Evolutionary conservation across 2,329 filamentous ascomycete species (phyloP).

Genomic region (Sodiomyces alkalinus): DNA sequence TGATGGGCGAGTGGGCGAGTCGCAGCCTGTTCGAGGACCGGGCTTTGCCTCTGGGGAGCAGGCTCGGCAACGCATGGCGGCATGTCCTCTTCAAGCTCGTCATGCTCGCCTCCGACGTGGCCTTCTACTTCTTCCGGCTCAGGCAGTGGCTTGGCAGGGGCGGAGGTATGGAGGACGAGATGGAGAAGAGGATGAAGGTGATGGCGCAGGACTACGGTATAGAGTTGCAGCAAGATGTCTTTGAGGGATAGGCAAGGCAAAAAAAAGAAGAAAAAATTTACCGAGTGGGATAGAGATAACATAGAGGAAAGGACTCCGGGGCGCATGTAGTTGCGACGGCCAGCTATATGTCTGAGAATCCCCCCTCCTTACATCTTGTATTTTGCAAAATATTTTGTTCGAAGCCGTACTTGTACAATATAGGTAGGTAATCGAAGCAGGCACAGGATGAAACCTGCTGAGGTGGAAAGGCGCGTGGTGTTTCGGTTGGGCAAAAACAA

Average conservation of each 20-base stretch:
- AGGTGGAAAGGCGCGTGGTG: no score
- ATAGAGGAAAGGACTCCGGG: no score
- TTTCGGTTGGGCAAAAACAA: no score
- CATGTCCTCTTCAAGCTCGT: slow-evolving; percentile 75
- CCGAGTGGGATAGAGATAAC: no score
- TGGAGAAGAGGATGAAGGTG: slow-evolving; percentile 72
- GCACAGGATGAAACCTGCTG: no score
- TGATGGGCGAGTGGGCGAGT: slow-evolving; percentile 82
- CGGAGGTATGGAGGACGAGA: slow-evolving; percentile 83
- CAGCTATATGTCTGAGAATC: no score
- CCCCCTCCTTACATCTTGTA: no score
- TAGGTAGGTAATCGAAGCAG: no score
- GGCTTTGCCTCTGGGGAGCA: slow-evolving; percentile 45
- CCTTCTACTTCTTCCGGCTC: slow-evolving; percentile 70
- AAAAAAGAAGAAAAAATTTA: no score
- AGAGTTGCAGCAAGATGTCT: slow-evolving; percentile 75
- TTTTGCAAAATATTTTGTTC: no score
- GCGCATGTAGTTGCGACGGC: no score
- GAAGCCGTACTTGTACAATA: no score
- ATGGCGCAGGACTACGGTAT: slow-evolving; percentile 88
- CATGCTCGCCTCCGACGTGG: slow-evolving; percentile 59
- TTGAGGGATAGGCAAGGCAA: slow-evolving; percentile 77
- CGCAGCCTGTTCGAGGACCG: slow-evolving; percentile 64
- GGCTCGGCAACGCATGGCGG: slow-evolving; percentile 53
- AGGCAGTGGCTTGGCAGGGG: slow-evolving; percentile 64